Evolutionary conservation across 495 filamentous ascomycete genomes (phyloP).

Genomic region (Articulospora tetracladia): DNA sequence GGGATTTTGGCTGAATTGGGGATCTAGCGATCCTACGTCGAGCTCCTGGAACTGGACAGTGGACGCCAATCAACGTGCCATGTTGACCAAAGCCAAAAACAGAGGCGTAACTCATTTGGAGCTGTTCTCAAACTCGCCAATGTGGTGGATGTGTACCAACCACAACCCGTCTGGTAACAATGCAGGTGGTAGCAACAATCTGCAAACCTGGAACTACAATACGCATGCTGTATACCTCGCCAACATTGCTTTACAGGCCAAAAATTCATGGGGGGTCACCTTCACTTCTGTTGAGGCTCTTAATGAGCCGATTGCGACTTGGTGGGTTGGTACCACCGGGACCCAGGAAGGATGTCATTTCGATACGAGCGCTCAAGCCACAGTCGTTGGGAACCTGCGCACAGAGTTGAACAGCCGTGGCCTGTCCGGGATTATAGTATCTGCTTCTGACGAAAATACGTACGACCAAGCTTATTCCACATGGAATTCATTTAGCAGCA

Average conservation of each 20-base stretch:
- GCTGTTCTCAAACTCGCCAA: slow-evolving; percentile 37
- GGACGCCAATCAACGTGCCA: slow-evolving; percentile 29
- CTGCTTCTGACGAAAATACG: slow-evolving; percentile 30
- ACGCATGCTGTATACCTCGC: slow-evolving; percentile 35
- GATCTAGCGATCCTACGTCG: slow-evolving; percentile 23
- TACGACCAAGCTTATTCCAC: slow-evolving; percentile 32
- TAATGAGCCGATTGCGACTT: slow-evolving; percentile 34
- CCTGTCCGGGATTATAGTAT: slow-evolving; percentile 23
- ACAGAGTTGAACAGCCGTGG: slow-evolving; percentile 29
- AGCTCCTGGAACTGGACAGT: slow-evolving; percentile 31
- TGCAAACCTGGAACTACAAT: slow-evolving; percentile 36
- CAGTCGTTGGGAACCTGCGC: slow-evolving; percentile 23
- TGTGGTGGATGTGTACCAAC: slow-evolving; percentile 39
- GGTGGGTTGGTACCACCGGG: slow-evolving; percentile 33
- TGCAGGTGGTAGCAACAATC: slow-evolving; percentile 27
- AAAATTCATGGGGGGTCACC: slow-evolving; percentile 29
- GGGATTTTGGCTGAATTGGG: slow-evolving; percentile 35
- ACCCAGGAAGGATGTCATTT: slow-evolving; percentile 37
- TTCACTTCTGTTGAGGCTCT: slow-evolving; percentile 35
- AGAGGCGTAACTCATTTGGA: slow-evolving; percentile 33
- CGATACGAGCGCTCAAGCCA: slow-evolving; percentile 23
- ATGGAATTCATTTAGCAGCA: slow-evolving; percentile 23
- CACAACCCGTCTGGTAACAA: slow-evolving; percentile 35
- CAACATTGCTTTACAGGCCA: slow-evolving; percentile 34
- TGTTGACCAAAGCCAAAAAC: slow-evolving; percentile 31